Evolutionary conservation across 2,329 filamentous ascomycete genomes (phyloP).

Genomic region (Alternaria arbusti): DNA sequence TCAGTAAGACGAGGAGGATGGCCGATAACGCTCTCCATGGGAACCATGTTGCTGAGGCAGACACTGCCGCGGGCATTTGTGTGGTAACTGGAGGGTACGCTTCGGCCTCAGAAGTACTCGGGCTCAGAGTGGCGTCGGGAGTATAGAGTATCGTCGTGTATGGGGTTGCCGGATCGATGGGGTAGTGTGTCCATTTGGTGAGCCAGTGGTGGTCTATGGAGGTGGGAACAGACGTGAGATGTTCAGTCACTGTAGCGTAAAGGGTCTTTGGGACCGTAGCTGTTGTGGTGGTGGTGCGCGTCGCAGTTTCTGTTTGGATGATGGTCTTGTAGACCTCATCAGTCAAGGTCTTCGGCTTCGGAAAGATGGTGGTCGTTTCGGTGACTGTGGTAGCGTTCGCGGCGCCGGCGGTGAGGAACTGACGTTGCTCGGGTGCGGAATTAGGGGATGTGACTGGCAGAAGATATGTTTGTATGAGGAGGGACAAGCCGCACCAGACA

Average conservation of each 20-base stretch:
- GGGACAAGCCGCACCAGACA: not conserved
- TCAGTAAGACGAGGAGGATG: not conserved
- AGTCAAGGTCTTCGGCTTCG: not conserved
- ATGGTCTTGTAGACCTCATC: not conserved
- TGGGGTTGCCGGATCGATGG: not conserved
- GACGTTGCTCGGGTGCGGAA: not conserved
- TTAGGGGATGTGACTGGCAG: not conserved
- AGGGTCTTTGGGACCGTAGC: not conserved
- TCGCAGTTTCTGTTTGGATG: not conserved
- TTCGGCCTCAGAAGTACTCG: not conserved
- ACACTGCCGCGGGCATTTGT: not conserved
- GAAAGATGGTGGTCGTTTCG: not conserved
- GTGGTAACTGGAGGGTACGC: not conserved
- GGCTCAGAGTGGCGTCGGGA: not conserved
- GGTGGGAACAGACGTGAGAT: not conserved
- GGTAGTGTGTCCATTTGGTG: constrained; percentile 4
- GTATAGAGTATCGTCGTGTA: not conserved
- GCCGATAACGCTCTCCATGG: not conserved
- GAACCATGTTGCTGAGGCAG: not conserved
- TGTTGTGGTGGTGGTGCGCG: not conserved
- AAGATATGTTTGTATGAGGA: not conserved
- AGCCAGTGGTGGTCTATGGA: not conserved
- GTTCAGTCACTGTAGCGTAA: not conserved
- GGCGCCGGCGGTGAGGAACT: not conserved
- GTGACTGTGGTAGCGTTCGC: not conserved